phyloP scores from a whole-genome alignment of 495 filamentous ascomycete genomes.

The Parachaetomium inaequale region DNA sequence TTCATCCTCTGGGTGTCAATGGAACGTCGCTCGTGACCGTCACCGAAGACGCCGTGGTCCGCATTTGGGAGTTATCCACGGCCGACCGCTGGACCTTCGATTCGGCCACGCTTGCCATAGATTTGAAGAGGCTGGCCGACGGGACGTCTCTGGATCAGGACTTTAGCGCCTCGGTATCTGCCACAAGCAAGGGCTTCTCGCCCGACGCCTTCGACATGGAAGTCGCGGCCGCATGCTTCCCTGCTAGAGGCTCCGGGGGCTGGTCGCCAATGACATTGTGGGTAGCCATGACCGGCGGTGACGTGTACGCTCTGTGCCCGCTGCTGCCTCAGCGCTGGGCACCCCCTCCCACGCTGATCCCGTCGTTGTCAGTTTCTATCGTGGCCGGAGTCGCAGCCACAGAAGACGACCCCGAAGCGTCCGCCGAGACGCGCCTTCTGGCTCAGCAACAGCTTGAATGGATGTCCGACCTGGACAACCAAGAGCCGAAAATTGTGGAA shows the following conservation, averaged over 20 bases:
- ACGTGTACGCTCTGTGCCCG: conserved; percentile 87
- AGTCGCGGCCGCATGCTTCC: conserved; percentile 80
- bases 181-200: conserved; percentile 74
- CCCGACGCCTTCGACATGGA: conserved; percentile 84
- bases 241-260: conserved; percentile 67
- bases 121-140: conserved; percentile 77
- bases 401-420: conserved; percentile 53
- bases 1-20: conserved; percentile 79
- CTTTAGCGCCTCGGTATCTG: conserved; percentile 64
- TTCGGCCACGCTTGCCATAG: conserved; percentile 72
- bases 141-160: conserved; percentile 73
- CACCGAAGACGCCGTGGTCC: conserved; percentile 77
- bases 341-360: conserved; percentile 67
- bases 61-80: conserved; percentile 80
- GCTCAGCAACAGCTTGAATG: conserved; percentile 71
- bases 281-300: conserved; percentile 83
- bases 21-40: conserved; percentile 75
- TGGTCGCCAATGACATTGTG: conserved; percentile 92
- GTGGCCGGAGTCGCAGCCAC: conserved; percentile 60
- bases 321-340: conserved; percentile 79
- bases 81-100: conserved; percentile 81
- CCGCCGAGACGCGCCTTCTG: conserved; percentile 57
- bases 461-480: conserved; percentile 75
- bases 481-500: conserved; percentile 59
- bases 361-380: conserved; percentile 71